Evolutionary conservation across 345 rosid genomes (phyloP).

Genomic region (Murraya koenigii): DNA sequence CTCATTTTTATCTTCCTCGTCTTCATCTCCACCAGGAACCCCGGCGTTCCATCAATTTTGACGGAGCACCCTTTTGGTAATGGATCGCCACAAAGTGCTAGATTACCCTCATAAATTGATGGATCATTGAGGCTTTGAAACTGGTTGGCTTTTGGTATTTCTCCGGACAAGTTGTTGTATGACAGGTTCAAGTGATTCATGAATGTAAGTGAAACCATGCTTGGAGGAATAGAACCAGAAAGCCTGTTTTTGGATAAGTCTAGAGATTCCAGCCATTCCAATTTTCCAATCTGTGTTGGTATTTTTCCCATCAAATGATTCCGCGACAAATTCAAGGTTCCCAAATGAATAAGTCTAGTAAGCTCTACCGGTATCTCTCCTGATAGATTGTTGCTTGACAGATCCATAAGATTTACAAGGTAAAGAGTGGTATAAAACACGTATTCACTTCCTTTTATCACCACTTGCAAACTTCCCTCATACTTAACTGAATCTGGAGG

Average conservation of each 20-base stretch:
- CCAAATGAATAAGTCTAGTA: background rate
- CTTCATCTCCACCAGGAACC: background rate
- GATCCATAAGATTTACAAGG: slow-evolving; percentile 1
- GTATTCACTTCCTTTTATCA: background rate
- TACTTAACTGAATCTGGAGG: background rate
- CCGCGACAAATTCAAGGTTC: slow-evolving; percentile 4
- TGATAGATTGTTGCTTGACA: slow-evolving; percentile 7
- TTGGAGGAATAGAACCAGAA: slow-evolving; percentile 16
- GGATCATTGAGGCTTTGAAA: slow-evolving; percentile 17
- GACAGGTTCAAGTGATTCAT: slow-evolving; percentile 25
- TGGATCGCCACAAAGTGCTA: slow-evolving; percentile 22
- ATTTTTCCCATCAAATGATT: slow-evolving; percentile 11
- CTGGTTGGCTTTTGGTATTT: slow-evolving; percentile 21
- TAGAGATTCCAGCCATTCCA: slow-evolving; percentile 10
- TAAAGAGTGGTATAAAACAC: background rate
- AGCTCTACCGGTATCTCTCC: background rate
- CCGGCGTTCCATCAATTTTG: background rate
- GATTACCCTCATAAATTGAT: slow-evolving; percentile 21
- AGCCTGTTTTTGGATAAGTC: slow-evolving; percentile 22
- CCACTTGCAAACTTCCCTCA: background rate
- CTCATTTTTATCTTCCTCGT: background rate
- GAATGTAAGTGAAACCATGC: slow-evolving; percentile 18
- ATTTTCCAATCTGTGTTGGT: slow-evolving; percentile 7
- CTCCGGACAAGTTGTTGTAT: slow-evolving; percentile 23
- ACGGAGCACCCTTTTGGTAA: background rate